phyloP scores from a whole-genome alignment of 768 basidiomycete species.

The Tylopilus vinaceipallidus region DNA sequence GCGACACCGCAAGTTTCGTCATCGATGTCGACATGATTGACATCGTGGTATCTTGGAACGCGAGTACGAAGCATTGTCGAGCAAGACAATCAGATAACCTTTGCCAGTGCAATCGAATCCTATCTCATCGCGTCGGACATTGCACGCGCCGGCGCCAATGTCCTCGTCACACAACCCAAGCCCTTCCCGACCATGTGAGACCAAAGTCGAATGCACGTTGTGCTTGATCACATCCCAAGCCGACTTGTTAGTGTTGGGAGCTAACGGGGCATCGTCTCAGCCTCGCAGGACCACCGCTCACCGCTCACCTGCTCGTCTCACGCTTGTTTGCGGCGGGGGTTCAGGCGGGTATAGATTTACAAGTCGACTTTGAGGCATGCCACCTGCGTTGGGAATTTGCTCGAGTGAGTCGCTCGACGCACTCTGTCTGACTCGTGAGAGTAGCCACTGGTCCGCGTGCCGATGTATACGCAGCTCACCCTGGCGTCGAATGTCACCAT shows the following conservation, averaged over 20 bases:
- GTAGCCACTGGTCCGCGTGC: not conserved
- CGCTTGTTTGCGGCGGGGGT: constrained; percentile 59
- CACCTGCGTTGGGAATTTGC: constrained; percentile 39
- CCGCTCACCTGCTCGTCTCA: constrained; percentile 51
- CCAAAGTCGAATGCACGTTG: constrained; percentile 53
- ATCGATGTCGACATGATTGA: constrained; percentile 68
- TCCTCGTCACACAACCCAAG: constrained; percentile 61
- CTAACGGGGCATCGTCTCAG: constrained; percentile 31
- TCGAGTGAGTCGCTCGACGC: constrained; percentile 30
- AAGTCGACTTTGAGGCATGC: constrained; percentile 31
- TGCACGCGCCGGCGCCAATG: constrained; percentile 61
- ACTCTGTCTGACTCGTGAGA: not conserved
- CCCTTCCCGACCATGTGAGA: constrained; percentile 70
- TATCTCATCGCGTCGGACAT: constrained; percentile 70
- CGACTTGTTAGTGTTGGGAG: not conserved
- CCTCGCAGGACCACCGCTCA: constrained; percentile 68
- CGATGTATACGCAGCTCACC: constrained; percentile 29
- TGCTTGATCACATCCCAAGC: not conserved
- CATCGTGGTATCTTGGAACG: constrained; percentile 72
- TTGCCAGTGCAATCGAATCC: constrained; percentile 60
- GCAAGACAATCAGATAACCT: constrained; percentile 59
- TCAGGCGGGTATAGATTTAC: constrained; percentile 55
- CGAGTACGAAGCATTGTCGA: constrained; percentile 59
- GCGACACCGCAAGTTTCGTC: constrained; percentile 67
- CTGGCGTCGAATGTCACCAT: constrained; percentile 40